phyloP scores from a whole-genome alignment of 192 early-diverging fungal genomes.

The Coemansia sp. region DNA sequence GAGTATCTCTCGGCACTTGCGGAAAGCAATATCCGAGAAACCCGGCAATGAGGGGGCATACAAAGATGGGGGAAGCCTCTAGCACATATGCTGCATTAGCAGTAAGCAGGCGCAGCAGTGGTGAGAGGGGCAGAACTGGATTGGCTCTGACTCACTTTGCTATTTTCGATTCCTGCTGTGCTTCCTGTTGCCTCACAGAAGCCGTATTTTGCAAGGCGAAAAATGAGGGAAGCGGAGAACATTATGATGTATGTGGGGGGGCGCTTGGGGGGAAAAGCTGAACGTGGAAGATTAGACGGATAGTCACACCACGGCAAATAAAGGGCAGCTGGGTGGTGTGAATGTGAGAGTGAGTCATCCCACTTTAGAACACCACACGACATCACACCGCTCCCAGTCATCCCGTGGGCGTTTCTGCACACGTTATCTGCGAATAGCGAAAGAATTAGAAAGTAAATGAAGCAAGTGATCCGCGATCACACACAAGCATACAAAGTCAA shows the following conservation, averaged over 20 bases:
- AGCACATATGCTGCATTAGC: background rate
- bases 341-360: conserved; percentile 1
- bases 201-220: too few relatives aligned
- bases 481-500: conserved; percentile 1
- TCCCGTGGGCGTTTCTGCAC: background rate
- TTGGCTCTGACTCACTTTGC: too few relatives aligned
- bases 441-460: background rate
- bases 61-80: background rate
- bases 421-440: background rate
- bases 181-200: too few relatives aligned
- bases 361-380: background rate
- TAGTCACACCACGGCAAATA: background rate
- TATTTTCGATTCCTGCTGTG: too few relatives aligned
- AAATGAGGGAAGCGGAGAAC: too few relatives aligned
- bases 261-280: background rate
- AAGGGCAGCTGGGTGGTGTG: background rate
- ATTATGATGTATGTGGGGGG: too few relatives aligned
- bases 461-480: background rate
- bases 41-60: background rate
- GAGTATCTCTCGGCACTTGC: conserved; percentile 4
- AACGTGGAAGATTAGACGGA: background rate
- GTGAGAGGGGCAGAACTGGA: background rate
- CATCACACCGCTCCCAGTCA: background rate
- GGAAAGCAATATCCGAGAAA: conserved; percentile 1
- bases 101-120: background rate